A percentile compares a stretch with the other conserved stretches of the same genome.
These are phyloP conservation scores for Mycotypha africana DNA, from an alignment of 371 early-diverging fungal genomes.

Conservation along the genomic window DNA sequence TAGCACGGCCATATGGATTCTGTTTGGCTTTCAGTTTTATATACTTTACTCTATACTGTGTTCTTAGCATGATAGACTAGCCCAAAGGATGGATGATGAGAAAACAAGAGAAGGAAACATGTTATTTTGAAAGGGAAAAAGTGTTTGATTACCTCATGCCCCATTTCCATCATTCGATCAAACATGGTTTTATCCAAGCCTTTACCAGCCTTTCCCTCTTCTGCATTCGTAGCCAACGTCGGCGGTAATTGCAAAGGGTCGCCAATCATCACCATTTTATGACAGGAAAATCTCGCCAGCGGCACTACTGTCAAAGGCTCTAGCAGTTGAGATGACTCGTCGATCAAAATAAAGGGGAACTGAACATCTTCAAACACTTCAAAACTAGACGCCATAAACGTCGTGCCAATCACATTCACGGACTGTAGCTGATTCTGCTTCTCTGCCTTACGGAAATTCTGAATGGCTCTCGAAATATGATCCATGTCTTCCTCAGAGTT, in stretches of 20 bases:
- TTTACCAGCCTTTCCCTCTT: slow-evolving; percentile 32
- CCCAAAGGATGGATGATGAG: not conserved
- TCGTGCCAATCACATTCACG: slow-evolving; percentile 68
- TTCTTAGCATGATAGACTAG: slow-evolving; percentile 63
- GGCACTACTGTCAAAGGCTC: slow-evolving; percentile 90
- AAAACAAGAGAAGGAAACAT: not conserved
- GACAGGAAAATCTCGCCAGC: slow-evolving; percentile 54
- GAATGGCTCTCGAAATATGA: slow-evolving; percentile 58
- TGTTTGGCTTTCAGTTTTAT: not conserved
- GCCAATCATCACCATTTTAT: slow-evolving; percentile 79
- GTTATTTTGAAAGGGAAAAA: not conserved
- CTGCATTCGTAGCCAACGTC: slow-evolving; percentile 55
- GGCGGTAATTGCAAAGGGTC: slow-evolving; percentile 90
- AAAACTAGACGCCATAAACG: slow-evolving; percentile 74
- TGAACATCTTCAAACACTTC: slow-evolving; percentile 54
- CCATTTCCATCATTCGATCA: slow-evolving; percentile 64
- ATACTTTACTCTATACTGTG: slow-evolving; percentile 77
- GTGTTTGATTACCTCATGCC: slow-evolving; percentile 15
- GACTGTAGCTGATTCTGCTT: slow-evolving; percentile 39
- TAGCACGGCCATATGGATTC: too few species aligned
- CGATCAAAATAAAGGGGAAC: slow-evolving; percentile 77
- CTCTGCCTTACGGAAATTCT: slow-evolving; percentile 54
- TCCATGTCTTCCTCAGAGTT: slow-evolving; percentile 50
- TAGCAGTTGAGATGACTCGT: slow-evolving; percentile 85
- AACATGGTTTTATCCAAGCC: slow-evolving; percentile 86